Evolutionary conservation across 495 filamentous ascomycete species (phyloP).

Genomic region (Penicillium daleae): DNA sequence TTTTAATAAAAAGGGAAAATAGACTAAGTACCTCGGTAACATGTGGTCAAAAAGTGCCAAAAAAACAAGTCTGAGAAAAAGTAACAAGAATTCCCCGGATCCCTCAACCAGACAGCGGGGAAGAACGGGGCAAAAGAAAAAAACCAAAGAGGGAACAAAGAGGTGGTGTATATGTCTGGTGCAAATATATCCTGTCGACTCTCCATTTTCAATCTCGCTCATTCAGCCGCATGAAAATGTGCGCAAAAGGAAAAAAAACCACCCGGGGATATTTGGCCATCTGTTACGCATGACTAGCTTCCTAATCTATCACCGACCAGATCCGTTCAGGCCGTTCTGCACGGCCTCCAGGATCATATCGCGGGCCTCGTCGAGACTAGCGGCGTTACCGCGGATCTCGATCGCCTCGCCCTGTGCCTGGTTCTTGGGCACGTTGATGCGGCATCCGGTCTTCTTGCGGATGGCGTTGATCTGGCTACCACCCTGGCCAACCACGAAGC

Average conservation of each 20-base stretch:
- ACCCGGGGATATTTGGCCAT: not conserved
- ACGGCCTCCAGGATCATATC: slow-evolving; percentile 87
- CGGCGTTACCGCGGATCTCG: slow-evolving; percentile 77
- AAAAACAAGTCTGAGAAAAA: slow-evolving; percentile 11
- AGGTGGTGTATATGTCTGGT: slow-evolving; percentile 21
- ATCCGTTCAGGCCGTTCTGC: slow-evolving; percentile 42
- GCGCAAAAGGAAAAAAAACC: slow-evolving; percentile 11
- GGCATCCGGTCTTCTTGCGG: slow-evolving; percentile 87
- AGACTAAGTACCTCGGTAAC: slow-evolving; percentile 20
- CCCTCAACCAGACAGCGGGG: slow-evolving; percentile 6
- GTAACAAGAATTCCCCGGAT: slow-evolving; percentile 24
- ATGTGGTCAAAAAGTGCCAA: not conserved
- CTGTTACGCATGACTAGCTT: too few species aligned
- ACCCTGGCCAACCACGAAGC: slow-evolving; percentile 85
- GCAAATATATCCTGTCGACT: slow-evolving; percentile 24
- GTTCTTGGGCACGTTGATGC: slow-evolving; percentile 86
- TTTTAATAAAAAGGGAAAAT: slow-evolving; percentile 22
- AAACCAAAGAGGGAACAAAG: not conserved
- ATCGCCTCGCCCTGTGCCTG: slow-evolving; percentile 81
- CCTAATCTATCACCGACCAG: slow-evolving; percentile 21
- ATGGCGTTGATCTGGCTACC: slow-evolving; percentile 92
- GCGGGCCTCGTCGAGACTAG: slow-evolving; percentile 84
- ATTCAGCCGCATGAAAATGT: not conserved
- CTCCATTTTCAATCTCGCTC: slow-evolving; percentile 2
- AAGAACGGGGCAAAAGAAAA: not conserved